These are phyloP conservation scores for Talaromyces nanjingensis DNA, from an alignment of 495 filamentous ascomycete species.

Conservation along the genomic window DNA sequence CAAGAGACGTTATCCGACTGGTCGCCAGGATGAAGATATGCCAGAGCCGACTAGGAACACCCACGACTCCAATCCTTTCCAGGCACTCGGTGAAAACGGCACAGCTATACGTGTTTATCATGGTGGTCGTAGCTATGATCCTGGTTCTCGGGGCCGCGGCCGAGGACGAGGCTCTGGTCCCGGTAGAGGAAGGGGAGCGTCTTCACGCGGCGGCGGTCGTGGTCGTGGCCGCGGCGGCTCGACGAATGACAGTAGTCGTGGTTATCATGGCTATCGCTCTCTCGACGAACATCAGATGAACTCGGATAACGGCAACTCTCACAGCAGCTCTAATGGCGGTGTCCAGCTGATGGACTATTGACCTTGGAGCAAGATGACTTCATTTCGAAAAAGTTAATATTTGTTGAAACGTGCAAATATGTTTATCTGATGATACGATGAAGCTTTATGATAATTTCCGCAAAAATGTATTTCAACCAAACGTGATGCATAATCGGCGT, in stretches of 20 bases:
- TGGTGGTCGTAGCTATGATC: not conserved
- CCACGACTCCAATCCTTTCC: slow-evolving; percentile 4
- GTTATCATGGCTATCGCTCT: slow-evolving; percentile 4
- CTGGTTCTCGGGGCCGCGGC: slow-evolving; percentile 1
- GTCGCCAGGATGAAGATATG: slow-evolving; percentile 25
- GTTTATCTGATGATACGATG: not conserved
- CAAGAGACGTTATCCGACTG: slow-evolving; percentile 35
- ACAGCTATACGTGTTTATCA: not conserved
- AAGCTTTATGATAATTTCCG: not conserved
- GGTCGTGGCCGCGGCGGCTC: slow-evolving; percentile 3
- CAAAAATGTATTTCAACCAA: not conserved
- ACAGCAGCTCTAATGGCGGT: slow-evolving; percentile 1
- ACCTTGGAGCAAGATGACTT: not conserved
- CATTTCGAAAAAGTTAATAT: not conserved
- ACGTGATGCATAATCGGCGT: not conserved
- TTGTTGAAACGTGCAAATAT: not conserved
- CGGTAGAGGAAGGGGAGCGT: slow-evolving; percentile 2
- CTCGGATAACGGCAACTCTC: not conserved
- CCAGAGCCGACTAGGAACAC: slow-evolving; percentile 12
- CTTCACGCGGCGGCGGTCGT: slow-evolving; percentile 8
- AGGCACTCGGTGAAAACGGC: not conserved
- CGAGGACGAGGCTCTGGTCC: slow-evolving; percentile 7
- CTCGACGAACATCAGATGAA: slow-evolving; percentile 6
- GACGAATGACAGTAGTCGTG: not conserved
- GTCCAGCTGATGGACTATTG: slow-evolving; percentile 9